phyloP scores from a whole-genome alignment of 1,284 basidiomycete species.

The Trichosporon sp. region DNA sequence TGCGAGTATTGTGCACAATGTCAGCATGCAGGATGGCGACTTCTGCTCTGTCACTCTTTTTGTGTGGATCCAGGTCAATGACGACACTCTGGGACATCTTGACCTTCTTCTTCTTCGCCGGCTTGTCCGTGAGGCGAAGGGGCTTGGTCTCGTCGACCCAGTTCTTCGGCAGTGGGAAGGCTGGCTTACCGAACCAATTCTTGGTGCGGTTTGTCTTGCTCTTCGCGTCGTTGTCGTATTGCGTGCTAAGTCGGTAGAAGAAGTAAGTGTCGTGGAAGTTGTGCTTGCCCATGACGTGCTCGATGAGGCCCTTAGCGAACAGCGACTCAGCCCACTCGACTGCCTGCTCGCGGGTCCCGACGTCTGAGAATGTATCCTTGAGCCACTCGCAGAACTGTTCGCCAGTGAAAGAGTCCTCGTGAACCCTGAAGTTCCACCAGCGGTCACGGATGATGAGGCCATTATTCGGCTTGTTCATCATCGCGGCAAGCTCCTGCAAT shows the following conservation, averaged over 20 bases:
- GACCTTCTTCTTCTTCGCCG: conserved; percentile 61
- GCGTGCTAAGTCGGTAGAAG: conserved; percentile 74
- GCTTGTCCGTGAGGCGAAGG: conserved; percentile 16
- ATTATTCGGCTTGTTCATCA: conserved; percentile 44
- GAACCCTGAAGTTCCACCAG: conserved; percentile 38
- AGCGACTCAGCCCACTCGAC: conserved; percentile 70
- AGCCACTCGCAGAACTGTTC: conserved; percentile 82
- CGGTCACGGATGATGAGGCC: conserved; percentile 42
- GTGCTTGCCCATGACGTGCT: conserved; percentile 70
- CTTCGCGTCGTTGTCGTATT: conserved; percentile 51
- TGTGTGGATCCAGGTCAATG: conserved; percentile 75
- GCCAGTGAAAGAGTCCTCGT: conserved; percentile 70
- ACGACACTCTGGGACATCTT: conserved; percentile 75
- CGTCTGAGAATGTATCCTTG: conserved; percentile 74
- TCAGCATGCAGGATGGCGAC: conserved; percentile 82
- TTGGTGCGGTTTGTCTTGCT: conserved; percentile 24
- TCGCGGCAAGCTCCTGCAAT: conserved; percentile 34
- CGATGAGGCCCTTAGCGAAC: conserved; percentile 69
- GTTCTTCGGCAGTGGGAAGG: conserved; percentile 18
- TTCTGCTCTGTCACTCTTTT: conserved; percentile 78
- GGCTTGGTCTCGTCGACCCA: conserved; percentile 19
- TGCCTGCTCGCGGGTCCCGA: conserved; percentile 69
- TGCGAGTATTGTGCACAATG: conserved; percentile 82
- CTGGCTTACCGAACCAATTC: conserved; percentile 32
- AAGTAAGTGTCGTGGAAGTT: conserved; percentile 76